Percentiles rank a stretch among this genome's conserved stretches.
Evolutionary conservation across 441 rosid species (phyloP).

Genomic region (Arabidopsis lyrata): DNA sequence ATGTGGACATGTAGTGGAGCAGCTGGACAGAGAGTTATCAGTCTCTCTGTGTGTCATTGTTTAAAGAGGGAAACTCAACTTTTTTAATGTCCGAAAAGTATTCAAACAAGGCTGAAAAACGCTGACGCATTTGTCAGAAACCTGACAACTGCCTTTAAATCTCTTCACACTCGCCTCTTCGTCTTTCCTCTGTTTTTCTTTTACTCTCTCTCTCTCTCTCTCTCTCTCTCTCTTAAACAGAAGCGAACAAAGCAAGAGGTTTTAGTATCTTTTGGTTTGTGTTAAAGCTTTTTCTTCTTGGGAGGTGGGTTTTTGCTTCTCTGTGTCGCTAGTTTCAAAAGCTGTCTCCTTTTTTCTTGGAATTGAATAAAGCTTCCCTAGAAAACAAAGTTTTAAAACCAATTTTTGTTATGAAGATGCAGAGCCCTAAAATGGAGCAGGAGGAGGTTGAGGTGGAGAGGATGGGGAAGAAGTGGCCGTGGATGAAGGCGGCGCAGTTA

Average conservation of each 20-base stretch:
- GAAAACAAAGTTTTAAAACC: not conserved
- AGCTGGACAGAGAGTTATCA: conserved; percentile 40
- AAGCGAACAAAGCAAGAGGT: not conserved
- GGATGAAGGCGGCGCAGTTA: conserved; percentile 60
- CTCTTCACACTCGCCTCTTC: conserved; percentile 40
- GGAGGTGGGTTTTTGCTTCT: conserved; percentile 38
- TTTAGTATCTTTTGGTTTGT: conserved; percentile 27
- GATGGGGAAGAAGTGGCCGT: conserved; percentile 30
- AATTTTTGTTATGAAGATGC: conserved; percentile 20
- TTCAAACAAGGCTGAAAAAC: conserved; percentile 43
- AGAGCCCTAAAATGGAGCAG: conserved; percentile 29
- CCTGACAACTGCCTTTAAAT: conserved; percentile 43
- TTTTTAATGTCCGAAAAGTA: conserved; percentile 41
- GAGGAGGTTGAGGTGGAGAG: conserved; percentile 33
- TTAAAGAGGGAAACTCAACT: conserved; percentile 45
- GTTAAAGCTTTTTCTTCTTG: conserved; percentile 33
- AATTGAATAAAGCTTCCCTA: not conserved
- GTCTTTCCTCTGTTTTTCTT: conserved; percentile 30
- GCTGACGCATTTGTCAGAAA: conserved; percentile 41
- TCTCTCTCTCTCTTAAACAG: conserved; percentile 22
- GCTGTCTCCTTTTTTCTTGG: conserved; percentile 29
- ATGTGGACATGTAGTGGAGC: conserved; percentile 42
- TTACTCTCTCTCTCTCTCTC: conserved; percentile 12
- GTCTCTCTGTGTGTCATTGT: conserved; percentile 15
- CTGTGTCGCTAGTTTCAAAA: conserved; percentile 27